Evolutionary conservation across 1,139 yeast species (phyloP).

Genomic region (Taphrina pruni): DNA sequence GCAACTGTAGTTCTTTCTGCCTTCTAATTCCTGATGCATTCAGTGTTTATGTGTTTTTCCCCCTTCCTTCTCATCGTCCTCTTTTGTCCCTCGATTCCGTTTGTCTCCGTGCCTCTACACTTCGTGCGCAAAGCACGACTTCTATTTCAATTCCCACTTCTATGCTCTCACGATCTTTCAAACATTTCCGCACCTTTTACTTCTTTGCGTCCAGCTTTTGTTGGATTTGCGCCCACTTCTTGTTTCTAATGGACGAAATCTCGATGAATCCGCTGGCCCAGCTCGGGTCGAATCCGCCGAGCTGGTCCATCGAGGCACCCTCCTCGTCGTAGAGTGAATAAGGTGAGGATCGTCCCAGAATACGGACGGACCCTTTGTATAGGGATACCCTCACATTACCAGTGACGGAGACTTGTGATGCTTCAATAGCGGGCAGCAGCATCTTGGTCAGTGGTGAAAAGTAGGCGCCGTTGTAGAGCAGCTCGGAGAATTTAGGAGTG

Average conservation of each 20-base stretch:
- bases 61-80: neutral
- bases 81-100: neutral
- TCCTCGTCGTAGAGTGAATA: constrained; percentile 97
- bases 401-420: constrained; percentile 92
- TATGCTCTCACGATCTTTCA: no score
- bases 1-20: neutral
- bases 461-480: constrained; percentile 95
- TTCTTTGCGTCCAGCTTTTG: constrained; percentile 71
- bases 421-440: constrained; percentile 87
- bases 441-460: constrained; percentile 98
- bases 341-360: constrained; percentile 94
- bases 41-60: neutral
- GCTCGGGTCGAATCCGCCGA: constrained; percentile 96
- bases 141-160: no score
- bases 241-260: constrained; percentile 95
- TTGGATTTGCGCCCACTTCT: constrained; percentile 96
- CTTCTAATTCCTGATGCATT: constrained; percentile 11
- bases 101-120: neutral
- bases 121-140: neutral
- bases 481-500: constrained; percentile 86
- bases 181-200: constrained; percentile 48
- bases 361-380: constrained; percentile 84
- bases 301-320: constrained; percentile 98
- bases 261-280: constrained; percentile 98
- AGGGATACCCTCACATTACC: constrained; percentile 94